phyloP scores from a whole-genome alignment of 106 monocot genomes.

The Chionographis japonica region DNA sequence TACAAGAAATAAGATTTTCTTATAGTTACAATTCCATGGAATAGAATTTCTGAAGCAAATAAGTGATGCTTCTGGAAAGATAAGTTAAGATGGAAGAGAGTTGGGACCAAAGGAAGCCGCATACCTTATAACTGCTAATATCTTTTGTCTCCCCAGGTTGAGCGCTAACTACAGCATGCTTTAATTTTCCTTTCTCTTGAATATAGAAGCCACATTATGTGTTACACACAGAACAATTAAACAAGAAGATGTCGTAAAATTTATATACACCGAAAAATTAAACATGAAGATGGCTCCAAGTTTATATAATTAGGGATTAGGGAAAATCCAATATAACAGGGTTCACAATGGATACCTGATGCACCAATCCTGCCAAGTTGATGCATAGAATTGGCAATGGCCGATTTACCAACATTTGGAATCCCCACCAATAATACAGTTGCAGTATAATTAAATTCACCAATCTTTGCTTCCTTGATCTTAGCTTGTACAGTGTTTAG shows the following conservation, averaged over 20 bases:
- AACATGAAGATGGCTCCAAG: neutral
- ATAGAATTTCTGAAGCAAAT: neutral
- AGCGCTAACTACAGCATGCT: constrained; percentile 72
- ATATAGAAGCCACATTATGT: constrained; percentile 5
- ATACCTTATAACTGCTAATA: constrained; percentile 80
- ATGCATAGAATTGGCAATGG: constrained; percentile 72
- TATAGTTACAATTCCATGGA: too few species aligned
- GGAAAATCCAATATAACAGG: neutral
- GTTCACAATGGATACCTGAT: constrained; percentile 41
- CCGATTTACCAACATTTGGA: constrained; percentile 92
- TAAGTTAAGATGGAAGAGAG: neutral
- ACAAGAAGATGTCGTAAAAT: too few species aligned
- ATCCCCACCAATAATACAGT: constrained; percentile 71
- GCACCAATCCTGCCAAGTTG: constrained; percentile 78
- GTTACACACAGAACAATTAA: neutral
- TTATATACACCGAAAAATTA: neutral
- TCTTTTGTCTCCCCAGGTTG: constrained; percentile 82
- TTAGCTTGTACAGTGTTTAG: constrained; percentile 39
- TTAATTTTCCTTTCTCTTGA: constrained; percentile 85
- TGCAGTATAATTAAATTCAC: constrained; percentile 39
- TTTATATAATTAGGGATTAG: neutral
- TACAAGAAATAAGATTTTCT: too few species aligned
- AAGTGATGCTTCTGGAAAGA: neutral
- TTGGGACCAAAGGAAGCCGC: neutral
- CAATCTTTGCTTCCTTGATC: constrained; percentile 38